Evolutionary conservation across 1,139 yeast species (phyloP), one percentile per base, ranked within the genome.

Genomic region (Meyerozyma athensensis): DNA sequence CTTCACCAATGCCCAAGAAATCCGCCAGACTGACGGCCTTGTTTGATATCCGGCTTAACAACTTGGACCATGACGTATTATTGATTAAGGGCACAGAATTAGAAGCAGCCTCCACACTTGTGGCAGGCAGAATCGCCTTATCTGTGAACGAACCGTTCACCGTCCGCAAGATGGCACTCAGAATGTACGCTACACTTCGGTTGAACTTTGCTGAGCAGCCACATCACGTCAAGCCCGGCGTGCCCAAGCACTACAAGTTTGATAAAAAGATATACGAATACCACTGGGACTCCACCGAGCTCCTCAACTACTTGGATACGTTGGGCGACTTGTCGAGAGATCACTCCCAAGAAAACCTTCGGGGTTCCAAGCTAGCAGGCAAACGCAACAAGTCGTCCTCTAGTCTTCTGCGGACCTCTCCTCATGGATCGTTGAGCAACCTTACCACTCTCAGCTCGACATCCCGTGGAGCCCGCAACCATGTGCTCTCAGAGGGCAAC

Each of bases 71-170:
- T 46, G 95, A 89, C 53, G 94, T 89, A 6, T 63, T 92, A 14
- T 77, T 92, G 4, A 59, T 92, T 26, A 82, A 90, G 49, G 98
- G 98, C 1, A 52, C 78, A 2, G 77, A 84, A 2, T 73, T 74
- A 34, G 92, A 82, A 39, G 96, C 97, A 0, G 74, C 87, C 0
- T 82, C 96, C 2, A 86, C 79, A 1, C 62, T 84, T 10, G 58
- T 92, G 26, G 65, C 82, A 1, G 98, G 98, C 5, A 78, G 78
- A 18, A 79, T 92, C 18, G 92, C 85, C 1, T 61, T 92, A 22
- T 76, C 94, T 0, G 79, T 86, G 1, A 68, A 74, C 21, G 97
- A 92, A 48, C 87, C 96, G 1, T 64, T 87, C 42, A 65, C 79
- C 7, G 72, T 92, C 37, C 81, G 77, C 52, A 76, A 74, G 49